Conservation (phyloP, 2,329 filamentous ascomycete species). For the Fusarium chuoi region DNA sequence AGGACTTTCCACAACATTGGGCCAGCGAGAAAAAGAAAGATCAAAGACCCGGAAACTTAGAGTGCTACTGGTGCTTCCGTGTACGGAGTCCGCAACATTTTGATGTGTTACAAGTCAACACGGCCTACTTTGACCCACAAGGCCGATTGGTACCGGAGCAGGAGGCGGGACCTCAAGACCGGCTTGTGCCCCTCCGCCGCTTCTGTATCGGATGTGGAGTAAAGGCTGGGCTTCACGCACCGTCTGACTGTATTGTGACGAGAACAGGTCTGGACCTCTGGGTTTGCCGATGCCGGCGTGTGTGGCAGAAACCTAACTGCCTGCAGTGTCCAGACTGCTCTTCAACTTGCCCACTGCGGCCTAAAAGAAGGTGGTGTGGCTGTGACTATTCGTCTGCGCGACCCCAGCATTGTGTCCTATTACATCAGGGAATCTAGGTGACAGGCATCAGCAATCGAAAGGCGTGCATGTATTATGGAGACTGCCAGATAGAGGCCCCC, state of each 20-base stretch:
- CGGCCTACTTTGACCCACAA: slow-evolving; percentile 47
- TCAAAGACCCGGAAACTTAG: slow-evolving; percentile 54
- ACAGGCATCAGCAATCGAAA: background rate
- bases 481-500: background rate
- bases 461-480: background rate
- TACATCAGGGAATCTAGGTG: slow-evolving; percentile 9
- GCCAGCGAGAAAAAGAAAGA: slow-evolving; percentile 51
- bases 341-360: slow-evolving; percentile 50
- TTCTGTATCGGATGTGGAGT: slow-evolving; percentile 58
- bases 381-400: background rate
- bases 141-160: slow-evolving; percentile 47
- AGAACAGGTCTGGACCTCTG: slow-evolving; percentile 52
- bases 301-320: slow-evolving; percentile 51
- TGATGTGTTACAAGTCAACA: slow-evolving; percentile 50
- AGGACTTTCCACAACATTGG: slow-evolving; percentile 54
- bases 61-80: slow-evolving; percentile 56
- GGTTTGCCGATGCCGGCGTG: slow-evolving; percentile 52
- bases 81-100: slow-evolving; percentile 54
- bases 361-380: slow-evolving; percentile 45
- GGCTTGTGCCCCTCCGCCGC: slow-evolving; percentile 49
- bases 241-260: slow-evolving; percentile 52
- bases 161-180: slow-evolving; percentile 44
- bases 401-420: background rate
- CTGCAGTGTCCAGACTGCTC: slow-evolving; percentile 51
- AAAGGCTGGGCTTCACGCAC: slow-evolving; percentile 49